A percentile compares a stretch with the other conserved stretches of the same genome.
phyloP scores from a whole-genome alignment of 176 grass and related monocot species.

The Stipa capillata region DNA sequence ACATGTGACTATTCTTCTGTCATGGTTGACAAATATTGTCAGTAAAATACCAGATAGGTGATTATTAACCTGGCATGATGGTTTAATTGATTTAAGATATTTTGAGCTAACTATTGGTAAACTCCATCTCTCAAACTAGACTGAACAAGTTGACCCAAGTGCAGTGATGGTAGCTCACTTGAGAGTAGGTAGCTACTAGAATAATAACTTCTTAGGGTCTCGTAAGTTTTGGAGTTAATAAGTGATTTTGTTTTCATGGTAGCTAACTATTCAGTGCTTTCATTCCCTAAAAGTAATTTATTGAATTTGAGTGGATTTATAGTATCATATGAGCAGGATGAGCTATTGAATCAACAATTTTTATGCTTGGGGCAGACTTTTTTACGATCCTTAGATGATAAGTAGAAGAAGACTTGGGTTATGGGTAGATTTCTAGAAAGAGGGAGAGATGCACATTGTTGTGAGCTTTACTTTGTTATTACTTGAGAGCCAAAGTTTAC shows the following conservation, averaged over 20 bases:
- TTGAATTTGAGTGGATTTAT: not conserved
- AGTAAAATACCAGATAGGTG: not conserved
- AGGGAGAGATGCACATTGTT: not conserved
- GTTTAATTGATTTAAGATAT: not conserved
- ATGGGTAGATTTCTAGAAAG: not conserved
- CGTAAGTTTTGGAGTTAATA: not conserved
- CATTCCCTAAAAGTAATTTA: not conserved
- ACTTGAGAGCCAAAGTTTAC: not conserved
- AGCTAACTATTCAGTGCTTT: not conserved
- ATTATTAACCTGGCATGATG: not conserved
- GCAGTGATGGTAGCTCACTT: not conserved
- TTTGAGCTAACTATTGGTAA: not conserved
- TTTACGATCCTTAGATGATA: too few relatives aligned
- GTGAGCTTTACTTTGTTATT: not conserved
- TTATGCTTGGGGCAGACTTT: too few relatives aligned
- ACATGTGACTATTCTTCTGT: not conserved
- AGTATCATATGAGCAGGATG: not conserved
- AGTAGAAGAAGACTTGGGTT: not conserved
- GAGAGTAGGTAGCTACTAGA: not conserved
- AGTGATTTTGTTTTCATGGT: not conserved
- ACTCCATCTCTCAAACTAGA: not conserved
- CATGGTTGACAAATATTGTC: not conserved
- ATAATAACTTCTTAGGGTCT: not conserved
- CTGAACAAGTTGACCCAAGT: not conserved
- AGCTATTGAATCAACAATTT: not conserved